Percentiles rank a stretch among this genome's conserved stretches.
phyloP scores from a whole-genome alignment of 495 filamentous ascomycete genomes.

The Corynascus novoguineensis region DNA sequence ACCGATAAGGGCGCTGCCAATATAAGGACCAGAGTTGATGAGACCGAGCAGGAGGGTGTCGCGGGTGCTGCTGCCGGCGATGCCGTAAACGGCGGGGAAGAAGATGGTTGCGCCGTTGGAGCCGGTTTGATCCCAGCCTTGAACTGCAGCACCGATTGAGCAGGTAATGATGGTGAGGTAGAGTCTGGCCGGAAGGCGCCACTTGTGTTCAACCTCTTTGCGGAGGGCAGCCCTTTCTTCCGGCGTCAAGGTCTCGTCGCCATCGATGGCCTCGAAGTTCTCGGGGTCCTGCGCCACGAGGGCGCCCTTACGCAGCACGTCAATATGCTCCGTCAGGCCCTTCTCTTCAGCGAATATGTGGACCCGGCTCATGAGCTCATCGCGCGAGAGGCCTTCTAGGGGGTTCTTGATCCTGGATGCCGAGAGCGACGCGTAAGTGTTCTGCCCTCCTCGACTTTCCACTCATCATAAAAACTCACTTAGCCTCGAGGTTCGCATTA shows the following conservation, averaged over 20 bases:
- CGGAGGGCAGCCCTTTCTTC: constrained; percentile 49
- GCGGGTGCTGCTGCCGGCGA: constrained; percentile 40
- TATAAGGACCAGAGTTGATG: constrained; percentile 49
- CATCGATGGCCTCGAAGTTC: constrained; percentile 46
- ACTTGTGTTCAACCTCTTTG: constrained; percentile 56
- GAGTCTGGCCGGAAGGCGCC: constrained; percentile 58
- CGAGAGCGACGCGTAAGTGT: not conserved
- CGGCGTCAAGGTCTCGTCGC: constrained; percentile 47
- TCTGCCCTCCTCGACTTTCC: not conserved
- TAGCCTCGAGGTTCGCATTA: constrained; percentile 44
- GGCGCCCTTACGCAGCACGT: constrained; percentile 55
- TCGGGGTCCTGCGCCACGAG: constrained; percentile 58
- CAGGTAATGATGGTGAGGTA: constrained; percentile 61
- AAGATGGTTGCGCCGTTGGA: constrained; percentile 69
- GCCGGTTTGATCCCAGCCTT: constrained; percentile 71
- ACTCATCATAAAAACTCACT: constrained; percentile 24
- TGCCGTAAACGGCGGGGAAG: constrained; percentile 49
- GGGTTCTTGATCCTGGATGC: constrained; percentile 44
- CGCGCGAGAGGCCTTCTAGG: constrained; percentile 49
- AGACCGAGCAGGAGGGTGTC: constrained; percentile 48
- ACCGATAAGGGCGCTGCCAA: constrained; percentile 46
- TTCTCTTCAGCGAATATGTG: constrained; percentile 50
- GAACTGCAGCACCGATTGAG: constrained; percentile 70
- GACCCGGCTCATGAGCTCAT: constrained; percentile 50
- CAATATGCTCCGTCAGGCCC: constrained; percentile 45